Conservation (phyloP, 2,329 filamentous ascomycete species). For the Apiospora sp. region DNA sequence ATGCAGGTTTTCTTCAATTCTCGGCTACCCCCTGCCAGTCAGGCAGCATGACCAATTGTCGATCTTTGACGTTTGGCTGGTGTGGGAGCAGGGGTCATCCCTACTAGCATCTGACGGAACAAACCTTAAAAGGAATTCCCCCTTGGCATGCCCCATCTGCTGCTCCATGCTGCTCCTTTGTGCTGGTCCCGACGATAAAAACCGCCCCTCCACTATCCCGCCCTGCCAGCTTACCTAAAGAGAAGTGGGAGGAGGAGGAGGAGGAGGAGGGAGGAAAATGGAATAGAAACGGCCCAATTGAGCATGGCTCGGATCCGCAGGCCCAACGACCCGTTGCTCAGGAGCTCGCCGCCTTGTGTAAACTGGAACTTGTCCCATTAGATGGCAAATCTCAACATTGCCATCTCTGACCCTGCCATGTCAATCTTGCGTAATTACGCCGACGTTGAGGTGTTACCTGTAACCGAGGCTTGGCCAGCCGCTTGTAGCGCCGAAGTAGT, state of each 20-base stretch:
- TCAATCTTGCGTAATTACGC: slow-evolving; percentile 2
- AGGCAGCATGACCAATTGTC: slow-evolving; percentile 22
- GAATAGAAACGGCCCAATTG: neutral
- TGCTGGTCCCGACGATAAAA: neutral
- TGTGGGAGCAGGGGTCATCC: neutral
- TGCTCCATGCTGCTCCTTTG: neutral
- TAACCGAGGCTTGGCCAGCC: neutral
- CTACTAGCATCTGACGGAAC: slow-evolving; percentile 24
- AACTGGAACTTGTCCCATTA: neutral
- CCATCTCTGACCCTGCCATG: neutral
- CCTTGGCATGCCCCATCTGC: neutral
- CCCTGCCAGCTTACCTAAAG: slow-evolving; percentile 6
- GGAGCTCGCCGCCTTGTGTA: neutral
- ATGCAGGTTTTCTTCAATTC: slow-evolving; percentile 2
- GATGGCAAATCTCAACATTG: slow-evolving; percentile 6
- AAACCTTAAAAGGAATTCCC: slow-evolving; percentile 27
- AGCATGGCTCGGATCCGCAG: neutral
- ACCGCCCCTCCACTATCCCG: neutral
- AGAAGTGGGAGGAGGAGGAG: neutral
- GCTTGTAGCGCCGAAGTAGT: slow-evolving; percentile 16
- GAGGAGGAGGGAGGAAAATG: neutral
- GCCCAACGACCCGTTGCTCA: neutral
- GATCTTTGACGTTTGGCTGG: slow-evolving; percentile 18
- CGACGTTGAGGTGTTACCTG: neutral
- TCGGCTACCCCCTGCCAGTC: slow-evolving; percentile 23